These are phyloP conservation scores for Colletotrichum sp. DNA, from an alignment of 2,329 filamentous ascomycete genomes.

Conservation along the genomic window DNA sequence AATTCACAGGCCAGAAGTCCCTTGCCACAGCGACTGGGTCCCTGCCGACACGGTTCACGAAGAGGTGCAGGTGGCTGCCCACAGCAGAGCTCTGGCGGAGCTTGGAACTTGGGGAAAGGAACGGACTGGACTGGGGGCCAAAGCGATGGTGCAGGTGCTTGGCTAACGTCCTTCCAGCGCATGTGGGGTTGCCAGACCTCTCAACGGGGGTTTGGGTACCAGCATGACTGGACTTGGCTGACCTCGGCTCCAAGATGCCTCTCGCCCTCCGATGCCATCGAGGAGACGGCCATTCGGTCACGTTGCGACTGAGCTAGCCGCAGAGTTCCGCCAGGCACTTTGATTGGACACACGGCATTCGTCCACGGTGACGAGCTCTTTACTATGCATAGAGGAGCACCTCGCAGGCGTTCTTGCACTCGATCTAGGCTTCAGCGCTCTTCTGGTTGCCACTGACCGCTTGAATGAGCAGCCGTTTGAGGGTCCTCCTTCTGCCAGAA, in stretches of 20 bases:
- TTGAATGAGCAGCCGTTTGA: neutral
- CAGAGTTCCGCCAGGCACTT: neutral
- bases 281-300: neutral
- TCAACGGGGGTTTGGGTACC: neutral
- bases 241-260: constrained; percentile 3
- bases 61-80: neutral
- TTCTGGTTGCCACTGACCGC: neutral
- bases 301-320: neutral
- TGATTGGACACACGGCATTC: neutral
- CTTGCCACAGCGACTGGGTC: neutral
- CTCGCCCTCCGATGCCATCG: neutral
- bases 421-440: neutral
- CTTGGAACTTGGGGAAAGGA: neutral
- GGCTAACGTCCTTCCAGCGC: neutral
- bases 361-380: neutral
- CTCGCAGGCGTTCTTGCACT: neutral
- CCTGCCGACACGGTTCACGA: neutral
- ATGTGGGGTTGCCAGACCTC: neutral
- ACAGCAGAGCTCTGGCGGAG: neutral
- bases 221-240: neutral
- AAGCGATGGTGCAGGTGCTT: neutral
- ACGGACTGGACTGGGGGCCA: neutral
- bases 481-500: neutral
- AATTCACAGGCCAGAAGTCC: neutral
- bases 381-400: neutral